phyloP scores from a whole-genome alignment of 1,284 basidiomycete genomes.

The Ustilago crameri region DNA sequence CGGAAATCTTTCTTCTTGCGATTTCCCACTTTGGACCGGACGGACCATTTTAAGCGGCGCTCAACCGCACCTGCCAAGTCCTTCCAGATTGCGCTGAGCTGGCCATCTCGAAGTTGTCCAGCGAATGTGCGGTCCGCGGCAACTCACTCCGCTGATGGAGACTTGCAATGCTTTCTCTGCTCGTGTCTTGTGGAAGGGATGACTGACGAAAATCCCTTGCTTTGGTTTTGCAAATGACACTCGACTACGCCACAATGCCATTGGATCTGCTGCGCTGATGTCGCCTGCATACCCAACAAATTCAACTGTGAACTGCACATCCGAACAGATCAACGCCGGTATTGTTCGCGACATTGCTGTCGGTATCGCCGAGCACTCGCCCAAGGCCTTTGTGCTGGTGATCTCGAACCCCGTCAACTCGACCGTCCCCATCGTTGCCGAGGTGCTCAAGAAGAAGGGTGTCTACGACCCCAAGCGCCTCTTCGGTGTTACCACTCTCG shows the following conservation, averaged over 20 bases:
- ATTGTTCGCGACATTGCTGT: constrained; percentile 93
- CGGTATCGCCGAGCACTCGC: constrained; percentile 83
- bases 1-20: constrained; percentile 11
- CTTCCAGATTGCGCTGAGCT: too few relatives aligned
- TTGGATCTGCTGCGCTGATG: constrained; percentile 52
- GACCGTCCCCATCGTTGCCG: constrained; percentile 94
- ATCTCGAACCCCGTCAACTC: constrained; percentile 97
- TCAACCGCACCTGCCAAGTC: constrained; percentile 7
- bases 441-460: constrained; percentile 68
- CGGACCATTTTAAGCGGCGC: constrained; percentile 2
- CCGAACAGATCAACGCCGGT: constrained; percentile 88
- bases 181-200: not conserved
- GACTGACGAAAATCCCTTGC: not conserved
- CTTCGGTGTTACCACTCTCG: constrained; percentile 97
- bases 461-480: constrained; percentile 68
- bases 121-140: not conserved
- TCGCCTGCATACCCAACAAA: constrained; percentile 34
- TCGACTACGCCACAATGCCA: not conserved
- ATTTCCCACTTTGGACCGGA: not conserved
- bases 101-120: too few relatives aligned
- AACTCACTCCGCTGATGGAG: not conserved
- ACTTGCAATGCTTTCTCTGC: not conserved
- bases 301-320: not conserved
- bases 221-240: not conserved
- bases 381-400: constrained; percentile 92